These are phyloP conservation scores for Aspergillus ustus DNA, from an alignment of 2,329 filamentous ascomycete species.

Conservation along the genomic window DNA sequence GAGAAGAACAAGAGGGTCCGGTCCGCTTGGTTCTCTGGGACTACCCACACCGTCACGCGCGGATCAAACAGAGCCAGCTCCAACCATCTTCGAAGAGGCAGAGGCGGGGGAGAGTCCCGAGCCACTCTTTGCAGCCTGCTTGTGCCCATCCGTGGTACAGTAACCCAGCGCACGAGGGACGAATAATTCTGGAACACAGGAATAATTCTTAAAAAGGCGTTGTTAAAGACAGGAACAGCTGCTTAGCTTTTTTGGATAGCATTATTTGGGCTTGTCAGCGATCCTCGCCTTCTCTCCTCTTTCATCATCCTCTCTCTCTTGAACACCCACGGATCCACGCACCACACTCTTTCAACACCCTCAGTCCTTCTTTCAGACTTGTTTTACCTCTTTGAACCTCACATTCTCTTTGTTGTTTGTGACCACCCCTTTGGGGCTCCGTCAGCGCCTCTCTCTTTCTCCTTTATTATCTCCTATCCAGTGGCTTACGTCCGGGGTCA, in stretches of 20 bases:
- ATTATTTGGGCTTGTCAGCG: background rate
- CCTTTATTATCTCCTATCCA: constrained; percentile 13
- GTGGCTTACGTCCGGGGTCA: constrained; percentile 15
- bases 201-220: constrained; percentile 1
- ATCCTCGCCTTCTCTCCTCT: constrained; percentile 5
- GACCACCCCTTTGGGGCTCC: constrained; percentile 5
- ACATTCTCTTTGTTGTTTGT: constrained; percentile 16
- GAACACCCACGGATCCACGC: background rate
- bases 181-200: constrained; percentile 11
- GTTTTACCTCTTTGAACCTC: background rate
- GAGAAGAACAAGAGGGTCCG: constrained; percentile 1
- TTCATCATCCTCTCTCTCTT: constrained; percentile 13
- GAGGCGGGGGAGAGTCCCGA: constrained; percentile 24
- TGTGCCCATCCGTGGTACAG: constrained; percentile 19
- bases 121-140: constrained; percentile 19
- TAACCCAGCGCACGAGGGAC: constrained; percentile 18
- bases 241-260: constrained; percentile 15
- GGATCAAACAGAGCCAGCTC: constrained; percentile 13
- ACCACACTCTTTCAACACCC: constrained; percentile 7
- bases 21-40: constrained; percentile 8
- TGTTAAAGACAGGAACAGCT: constrained; percentile 12
- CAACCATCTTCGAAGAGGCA: constrained; percentile 4
- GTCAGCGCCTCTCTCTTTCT: constrained; percentile 10
- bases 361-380: constrained; percentile 10
- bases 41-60: constrained; percentile 7